Percentiles rank a stretch among this genome's conserved stretches.
These are phyloP conservation scores for Gossypium mustelinum DNA, from an alignment of 345 rosid species.

Conservation along the genomic window DNA sequence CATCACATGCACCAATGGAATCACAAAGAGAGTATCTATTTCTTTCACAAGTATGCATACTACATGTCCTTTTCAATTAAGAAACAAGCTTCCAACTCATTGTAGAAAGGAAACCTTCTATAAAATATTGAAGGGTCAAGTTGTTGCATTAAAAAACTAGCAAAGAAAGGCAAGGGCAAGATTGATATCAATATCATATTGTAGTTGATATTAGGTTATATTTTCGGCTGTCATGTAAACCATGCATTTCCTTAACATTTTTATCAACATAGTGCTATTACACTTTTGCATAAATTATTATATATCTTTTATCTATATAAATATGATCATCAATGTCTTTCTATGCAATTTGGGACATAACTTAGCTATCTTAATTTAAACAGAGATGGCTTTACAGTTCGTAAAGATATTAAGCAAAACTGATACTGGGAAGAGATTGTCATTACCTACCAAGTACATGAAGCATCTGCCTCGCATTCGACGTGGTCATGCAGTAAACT, in stretches of 20 bases:
- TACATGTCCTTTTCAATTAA: neutral
- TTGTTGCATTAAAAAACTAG: neutral
- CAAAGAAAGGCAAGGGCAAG: neutral
- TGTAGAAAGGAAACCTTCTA: too few relatives aligned
- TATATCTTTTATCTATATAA: too few relatives aligned
- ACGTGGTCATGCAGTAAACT: neutral
- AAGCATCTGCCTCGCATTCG: neutral
- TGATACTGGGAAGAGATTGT: neutral
- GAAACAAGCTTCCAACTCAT: neutral
- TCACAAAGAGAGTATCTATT: too few relatives aligned
- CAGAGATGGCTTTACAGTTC: neutral
- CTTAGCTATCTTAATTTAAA: neutral
- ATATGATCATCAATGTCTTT: too few relatives aligned
- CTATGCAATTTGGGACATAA: neutral
- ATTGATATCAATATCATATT: slow-evolving; percentile 5
- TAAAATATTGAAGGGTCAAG: neutral
- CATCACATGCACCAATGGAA: too few relatives aligned
- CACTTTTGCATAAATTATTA: too few relatives aligned
- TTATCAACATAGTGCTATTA: too few relatives aligned
- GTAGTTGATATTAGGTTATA: slow-evolving; percentile 4
- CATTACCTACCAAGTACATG: neutral
- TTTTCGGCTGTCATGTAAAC: neutral
- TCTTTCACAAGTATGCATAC: too few relatives aligned
- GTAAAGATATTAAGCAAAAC: neutral
- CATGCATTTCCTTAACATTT: neutral